Percentiles rank a stretch among this genome's conserved stretches.
phyloP scores from a whole-genome alignment of 495 filamentous ascomycete genomes.

The Penicillium samsonianum region DNA sequence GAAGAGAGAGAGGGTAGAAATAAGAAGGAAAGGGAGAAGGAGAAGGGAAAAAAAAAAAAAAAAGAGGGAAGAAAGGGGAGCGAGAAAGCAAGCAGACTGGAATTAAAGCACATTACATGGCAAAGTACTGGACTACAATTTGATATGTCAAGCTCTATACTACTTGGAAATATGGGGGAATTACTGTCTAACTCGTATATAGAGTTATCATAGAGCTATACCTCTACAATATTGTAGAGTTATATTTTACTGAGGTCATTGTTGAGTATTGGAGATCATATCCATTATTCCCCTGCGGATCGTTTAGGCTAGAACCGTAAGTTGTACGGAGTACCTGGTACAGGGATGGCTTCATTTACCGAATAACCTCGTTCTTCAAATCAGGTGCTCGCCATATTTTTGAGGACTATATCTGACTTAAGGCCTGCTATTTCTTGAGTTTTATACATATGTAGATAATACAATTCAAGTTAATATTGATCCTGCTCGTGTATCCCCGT shows the following conservation, averaged over 20 bases:
- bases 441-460: background rate
- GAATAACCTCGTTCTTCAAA: background rate
- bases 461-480: background rate
- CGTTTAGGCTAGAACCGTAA: conserved; percentile 4
- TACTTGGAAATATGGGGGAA: background rate
- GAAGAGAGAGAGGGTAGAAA: conserved; percentile 9
- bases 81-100: conserved; percentile 17
- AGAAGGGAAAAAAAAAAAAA: conserved; percentile 11
- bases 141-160: conserved; percentile 4
- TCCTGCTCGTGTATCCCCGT: background rate
- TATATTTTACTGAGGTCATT: background rate
- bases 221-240: background rate
- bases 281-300: background rate
- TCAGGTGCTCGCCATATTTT: background rate
- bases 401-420: background rate
- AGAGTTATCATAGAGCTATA: background rate
- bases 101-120: conserved; percentile 19
- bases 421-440: background rate
- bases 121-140: conserved; percentile 6
- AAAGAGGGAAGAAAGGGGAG: conserved; percentile 21
- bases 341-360: background rate
- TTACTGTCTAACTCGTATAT: background rate
- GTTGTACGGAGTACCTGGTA: background rate
- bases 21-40: conserved; percentile 3
- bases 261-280: conserved; percentile 1